These are phyloP conservation scores for Cryptococcus jaspeensis DNA, from an alignment of 1,284 basidiomycete genomes.

Conservation along the genomic window DNA sequence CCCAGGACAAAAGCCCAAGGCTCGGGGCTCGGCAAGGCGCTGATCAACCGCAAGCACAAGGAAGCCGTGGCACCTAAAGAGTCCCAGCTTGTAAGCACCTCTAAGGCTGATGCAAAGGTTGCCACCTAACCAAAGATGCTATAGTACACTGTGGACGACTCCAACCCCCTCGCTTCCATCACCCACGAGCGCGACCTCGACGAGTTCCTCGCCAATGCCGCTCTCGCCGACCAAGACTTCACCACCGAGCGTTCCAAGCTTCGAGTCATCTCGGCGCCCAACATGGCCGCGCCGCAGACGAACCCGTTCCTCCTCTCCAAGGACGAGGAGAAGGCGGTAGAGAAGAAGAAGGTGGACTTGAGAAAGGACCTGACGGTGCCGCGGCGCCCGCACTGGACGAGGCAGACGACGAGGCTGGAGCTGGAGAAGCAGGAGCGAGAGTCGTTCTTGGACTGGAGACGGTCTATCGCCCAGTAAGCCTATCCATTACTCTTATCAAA, in stretches of 20 bases:
- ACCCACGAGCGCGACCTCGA: constrained; percentile 96
- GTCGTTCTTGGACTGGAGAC: constrained; percentile 85
- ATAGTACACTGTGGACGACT: constrained; percentile 77
- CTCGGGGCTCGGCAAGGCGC: constrained; percentile 79
- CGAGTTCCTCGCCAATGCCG: constrained; percentile 93
- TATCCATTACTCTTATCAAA: constrained; percentile 18
- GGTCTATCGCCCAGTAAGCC: constrained; percentile 84
- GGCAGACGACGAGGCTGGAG: constrained; percentile 68
- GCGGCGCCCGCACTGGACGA: constrained; percentile 79
- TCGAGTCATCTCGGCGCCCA: constrained; percentile 75
- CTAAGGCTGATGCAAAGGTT: not conserved
- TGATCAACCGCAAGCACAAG: constrained; percentile 82
- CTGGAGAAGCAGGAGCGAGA: constrained; percentile 84
- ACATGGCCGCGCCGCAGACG: constrained; percentile 54
- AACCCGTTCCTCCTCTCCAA: constrained; percentile 87
- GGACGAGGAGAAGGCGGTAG: constrained; percentile 74
- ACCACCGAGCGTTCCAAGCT: constrained; percentile 95
- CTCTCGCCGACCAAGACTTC: constrained; percentile 92
- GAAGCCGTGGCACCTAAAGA: constrained; percentile 71
- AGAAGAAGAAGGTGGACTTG: constrained; percentile 71
- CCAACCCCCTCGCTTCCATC: constrained; percentile 78
- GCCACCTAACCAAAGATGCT: not conserved
- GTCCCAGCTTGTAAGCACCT: constrained; percentile 66
- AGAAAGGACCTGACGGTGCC: constrained; percentile 75
- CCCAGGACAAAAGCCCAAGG: constrained; percentile 43